A percentile compares a stretch with the other conserved stretches of the same genome.
These are phyloP conservation scores for Alisma plantagoaquatica DNA, from an alignment of 106 monocot genomes.

Conservation along the genomic window DNA sequence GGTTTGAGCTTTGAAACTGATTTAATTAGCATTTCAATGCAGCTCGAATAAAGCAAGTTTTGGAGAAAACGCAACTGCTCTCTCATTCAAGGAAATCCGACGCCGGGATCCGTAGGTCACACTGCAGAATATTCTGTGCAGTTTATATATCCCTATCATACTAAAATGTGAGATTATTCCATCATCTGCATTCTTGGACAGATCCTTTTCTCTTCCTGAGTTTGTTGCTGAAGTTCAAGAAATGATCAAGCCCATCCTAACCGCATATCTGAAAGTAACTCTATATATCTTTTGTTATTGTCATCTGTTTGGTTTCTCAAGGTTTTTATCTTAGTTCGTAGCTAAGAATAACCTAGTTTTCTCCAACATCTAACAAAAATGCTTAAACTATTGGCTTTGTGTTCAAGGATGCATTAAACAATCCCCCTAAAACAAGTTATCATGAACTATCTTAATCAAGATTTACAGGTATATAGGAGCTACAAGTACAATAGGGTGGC, in stretches of 20 bases:
- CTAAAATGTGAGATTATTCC: too few species aligned
- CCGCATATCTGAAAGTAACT: conserved; percentile 61
- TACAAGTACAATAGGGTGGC: too few species aligned
- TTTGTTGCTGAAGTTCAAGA: conserved; percentile 90
- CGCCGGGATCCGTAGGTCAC: conserved; percentile 84
- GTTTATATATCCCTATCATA: too few species aligned
- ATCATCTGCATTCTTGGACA: conserved; percentile 5
- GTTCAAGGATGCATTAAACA: too few species aligned
- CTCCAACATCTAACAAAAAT: too few species aligned
- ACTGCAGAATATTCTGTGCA: not conserved
- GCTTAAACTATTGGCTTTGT: too few species aligned
- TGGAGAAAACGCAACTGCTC: conserved; percentile 80
- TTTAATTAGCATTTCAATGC: not conserved
- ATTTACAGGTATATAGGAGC: too few species aligned
- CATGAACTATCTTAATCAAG: too few species aligned
- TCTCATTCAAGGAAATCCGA: conserved; percentile 90
- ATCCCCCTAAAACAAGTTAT: too few species aligned
- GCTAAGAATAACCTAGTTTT: too few species aligned
- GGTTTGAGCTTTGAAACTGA: not conserved
- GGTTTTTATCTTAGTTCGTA: too few species aligned
- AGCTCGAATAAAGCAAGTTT: conserved; percentile 91
- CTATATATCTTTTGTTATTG: not conserved
- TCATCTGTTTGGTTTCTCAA: too few species aligned
- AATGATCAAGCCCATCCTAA: conserved; percentile 67
- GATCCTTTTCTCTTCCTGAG: conserved; percentile 79